Percentiles rank a stretch among this genome's conserved stretches.
Conservation (phyloP, 106 monocot species). For the Acorus gramineus region DNA sequence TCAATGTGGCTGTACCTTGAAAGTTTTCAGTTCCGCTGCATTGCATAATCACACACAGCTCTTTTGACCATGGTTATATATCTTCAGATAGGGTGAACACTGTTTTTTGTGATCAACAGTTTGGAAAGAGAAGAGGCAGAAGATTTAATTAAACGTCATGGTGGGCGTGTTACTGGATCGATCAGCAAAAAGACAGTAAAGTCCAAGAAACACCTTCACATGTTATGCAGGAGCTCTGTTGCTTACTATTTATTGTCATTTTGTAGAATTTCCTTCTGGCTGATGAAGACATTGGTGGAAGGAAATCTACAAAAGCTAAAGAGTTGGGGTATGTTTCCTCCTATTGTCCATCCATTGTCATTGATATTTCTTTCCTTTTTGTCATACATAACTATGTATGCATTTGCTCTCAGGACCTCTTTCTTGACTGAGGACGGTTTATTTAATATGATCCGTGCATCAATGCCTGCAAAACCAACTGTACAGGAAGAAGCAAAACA, state of each 20-base stretch:
- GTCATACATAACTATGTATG: neutral
- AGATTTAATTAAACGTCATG: constrained; percentile 91
- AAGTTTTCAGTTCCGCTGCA: no score
- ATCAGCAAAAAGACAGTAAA: constrained; percentile 93
- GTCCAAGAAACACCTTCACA: neutral
- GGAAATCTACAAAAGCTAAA: constrained; percentile 79
- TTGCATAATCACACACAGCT: no score
- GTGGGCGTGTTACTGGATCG: constrained; percentile 88
- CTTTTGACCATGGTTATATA: no score
- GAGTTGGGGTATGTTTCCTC: constrained; percentile 51
- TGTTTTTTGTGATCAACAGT: constrained; percentile 20
- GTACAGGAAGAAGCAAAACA: constrained; percentile 23
- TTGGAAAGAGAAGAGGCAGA: constrained; percentile 98
- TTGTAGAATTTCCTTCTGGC: constrained; percentile 76
- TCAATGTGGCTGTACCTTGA: no score
- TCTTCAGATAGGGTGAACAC: no score
- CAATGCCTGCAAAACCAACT: constrained; percentile 64
- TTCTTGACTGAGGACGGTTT: constrained; percentile 95
- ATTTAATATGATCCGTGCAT: constrained; percentile 88
- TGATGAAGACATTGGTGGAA: constrained; percentile 98
- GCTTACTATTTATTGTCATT: neutral
- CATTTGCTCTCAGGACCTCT: constrained; percentile 30
- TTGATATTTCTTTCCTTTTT: constrained; percentile 1
- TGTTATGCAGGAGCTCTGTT: constrained; percentile 2
- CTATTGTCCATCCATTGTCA: no score